Conservation (phyloP, 257 asterid genomes). For the Primulina tabacum region DNA sequence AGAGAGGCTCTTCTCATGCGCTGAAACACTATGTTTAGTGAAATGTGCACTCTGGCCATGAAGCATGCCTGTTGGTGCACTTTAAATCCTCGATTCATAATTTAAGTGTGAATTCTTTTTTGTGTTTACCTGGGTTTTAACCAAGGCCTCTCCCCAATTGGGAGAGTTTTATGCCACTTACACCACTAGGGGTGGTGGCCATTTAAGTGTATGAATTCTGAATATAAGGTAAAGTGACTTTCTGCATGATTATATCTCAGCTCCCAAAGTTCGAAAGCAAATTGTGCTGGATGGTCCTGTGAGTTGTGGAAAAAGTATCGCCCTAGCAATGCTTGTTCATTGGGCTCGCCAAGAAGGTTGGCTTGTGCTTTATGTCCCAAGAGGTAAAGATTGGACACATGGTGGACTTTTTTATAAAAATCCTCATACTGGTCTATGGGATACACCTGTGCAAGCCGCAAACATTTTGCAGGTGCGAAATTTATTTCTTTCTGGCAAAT, state of each 20-base stretch:
- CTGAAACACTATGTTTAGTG: background rate
- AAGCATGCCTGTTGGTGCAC: background rate
- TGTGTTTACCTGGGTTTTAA: background rate
- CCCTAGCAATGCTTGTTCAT: constrained; percentile 89
- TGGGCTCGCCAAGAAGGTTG: constrained; percentile 99
- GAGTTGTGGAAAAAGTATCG: constrained; percentile 90
- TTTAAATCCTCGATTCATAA: background rate
- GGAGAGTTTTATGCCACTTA: background rate
- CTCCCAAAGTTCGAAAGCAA: constrained; percentile 65
- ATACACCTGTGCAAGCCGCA: constrained; percentile 89
- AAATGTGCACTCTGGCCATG: background rate
- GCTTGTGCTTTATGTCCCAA: constrained; percentile 90
- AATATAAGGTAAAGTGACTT: constrained; percentile 6
- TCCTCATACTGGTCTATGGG: constrained; percentile 76
- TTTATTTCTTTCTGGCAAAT: background rate
- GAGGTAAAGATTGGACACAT: constrained; percentile 87
- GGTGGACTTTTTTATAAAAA: constrained; percentile 85
- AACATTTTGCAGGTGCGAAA: constrained; percentile 60
- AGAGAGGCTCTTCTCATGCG: background rate
- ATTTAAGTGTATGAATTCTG: background rate
- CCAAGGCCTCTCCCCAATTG: background rate
- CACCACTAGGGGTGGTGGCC: background rate
- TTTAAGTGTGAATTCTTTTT: background rate
- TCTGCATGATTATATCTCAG: constrained; percentile 39
- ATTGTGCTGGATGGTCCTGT: constrained; percentile 78